A percentile compares a stretch with the other conserved stretches of the same genome.
Conservation (phyloP, 306 rosid species). For the Citrullus mucosospermus region DNA sequence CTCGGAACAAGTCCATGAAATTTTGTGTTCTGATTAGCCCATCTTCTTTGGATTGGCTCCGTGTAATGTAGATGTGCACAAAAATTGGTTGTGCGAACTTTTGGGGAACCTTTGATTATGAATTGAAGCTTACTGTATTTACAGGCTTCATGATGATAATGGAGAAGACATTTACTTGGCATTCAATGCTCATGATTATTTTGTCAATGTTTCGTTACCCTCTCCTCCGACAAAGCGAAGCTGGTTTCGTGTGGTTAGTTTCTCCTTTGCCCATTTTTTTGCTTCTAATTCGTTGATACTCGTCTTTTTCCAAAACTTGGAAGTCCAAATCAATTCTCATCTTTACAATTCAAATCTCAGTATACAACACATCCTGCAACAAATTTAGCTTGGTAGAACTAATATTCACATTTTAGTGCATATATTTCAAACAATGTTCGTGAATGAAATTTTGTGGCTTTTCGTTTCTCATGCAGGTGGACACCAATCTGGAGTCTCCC, state of each 20-base stretch:
- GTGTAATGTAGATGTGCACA: not conserved
- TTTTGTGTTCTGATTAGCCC: not conserved
- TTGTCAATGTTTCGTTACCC: slow-evolving; percentile 37
- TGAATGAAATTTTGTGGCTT: not conserved
- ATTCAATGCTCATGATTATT: slow-evolving; percentile 74
- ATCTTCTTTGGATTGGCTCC: not conserved
- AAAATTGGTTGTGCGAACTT: not conserved
- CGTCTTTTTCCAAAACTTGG: not conserved
- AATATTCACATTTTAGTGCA: not conserved
- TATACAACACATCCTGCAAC: not conserved
- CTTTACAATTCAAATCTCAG: not conserved
- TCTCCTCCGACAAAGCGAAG: slow-evolving; percentile 44
- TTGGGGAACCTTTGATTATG: not conserved
- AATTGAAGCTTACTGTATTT: not conserved
- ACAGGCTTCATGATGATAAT: slow-evolving; percentile 65
- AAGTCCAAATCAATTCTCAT: not conserved
- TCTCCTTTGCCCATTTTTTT: not conserved
- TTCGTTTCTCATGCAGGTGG: slow-evolving; percentile 40
- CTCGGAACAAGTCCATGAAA: not conserved
- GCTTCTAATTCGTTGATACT: not conserved
- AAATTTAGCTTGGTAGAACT: not conserved
- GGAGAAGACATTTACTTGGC: slow-evolving; percentile 79
- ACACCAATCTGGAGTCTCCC: slow-evolving; percentile 63
- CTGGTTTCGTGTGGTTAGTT: slow-evolving; percentile 91
- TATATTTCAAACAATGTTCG: not conserved